These are phyloP conservation scores for Diaporthe citriasiana DNA, from an alignment of 2,329 filamentous ascomycete species.

Conservation along the genomic window DNA sequence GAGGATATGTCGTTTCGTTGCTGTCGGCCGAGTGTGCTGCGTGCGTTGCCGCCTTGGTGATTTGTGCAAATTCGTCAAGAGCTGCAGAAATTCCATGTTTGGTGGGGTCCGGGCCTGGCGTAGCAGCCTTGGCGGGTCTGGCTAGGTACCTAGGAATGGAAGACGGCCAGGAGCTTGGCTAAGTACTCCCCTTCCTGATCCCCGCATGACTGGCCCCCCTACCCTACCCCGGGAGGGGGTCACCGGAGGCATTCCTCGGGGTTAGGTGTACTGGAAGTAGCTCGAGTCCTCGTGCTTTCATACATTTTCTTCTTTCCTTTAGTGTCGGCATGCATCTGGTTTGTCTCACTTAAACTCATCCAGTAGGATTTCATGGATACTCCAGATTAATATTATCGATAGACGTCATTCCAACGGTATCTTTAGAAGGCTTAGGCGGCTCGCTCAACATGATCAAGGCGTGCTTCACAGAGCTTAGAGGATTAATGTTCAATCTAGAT, in stretches of 20 bases:
- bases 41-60: background rate
- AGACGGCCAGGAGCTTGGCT: background rate
- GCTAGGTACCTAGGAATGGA: no score
- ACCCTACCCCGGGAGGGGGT: no score
- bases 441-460: background rate
- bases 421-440: no score
- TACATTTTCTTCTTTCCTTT: background rate
- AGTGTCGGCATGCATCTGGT: background rate
- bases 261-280: background rate
- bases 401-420: background rate
- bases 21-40: conserved; percentile 7
- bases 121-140: conserved; percentile 21
- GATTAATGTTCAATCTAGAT: background rate
- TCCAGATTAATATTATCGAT: background rate
- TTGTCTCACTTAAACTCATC: background rate
- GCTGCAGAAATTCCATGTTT: conserved; percentile 41
- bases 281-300: no score
- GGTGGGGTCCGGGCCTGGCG: conserved; percentile 38
- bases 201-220: conserved; percentile 11
- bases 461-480: background rate
- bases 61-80: conserved; percentile 37
- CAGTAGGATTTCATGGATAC: background rate
- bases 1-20: background rate
- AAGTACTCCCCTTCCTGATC: background rate
- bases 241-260: background rate